phyloP scores from a whole-genome alignment of 2,329 filamentous ascomycete genomes.

The Trichoderma sp. region DNA sequence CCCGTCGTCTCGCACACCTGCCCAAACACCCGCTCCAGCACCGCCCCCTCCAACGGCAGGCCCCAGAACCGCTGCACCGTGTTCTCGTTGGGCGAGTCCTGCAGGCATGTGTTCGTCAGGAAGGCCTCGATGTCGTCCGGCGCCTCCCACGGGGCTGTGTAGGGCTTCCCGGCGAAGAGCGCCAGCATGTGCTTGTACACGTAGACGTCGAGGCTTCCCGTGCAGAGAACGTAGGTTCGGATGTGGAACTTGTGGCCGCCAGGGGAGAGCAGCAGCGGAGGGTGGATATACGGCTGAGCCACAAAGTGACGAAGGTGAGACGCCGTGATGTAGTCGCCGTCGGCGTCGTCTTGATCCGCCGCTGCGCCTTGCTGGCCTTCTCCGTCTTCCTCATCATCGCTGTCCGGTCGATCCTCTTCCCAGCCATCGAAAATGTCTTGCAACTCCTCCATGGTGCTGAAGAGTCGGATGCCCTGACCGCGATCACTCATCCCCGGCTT shows the following conservation, averaged over 20 bases:
- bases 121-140: constrained; percentile 63
- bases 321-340: constrained; percentile 64
- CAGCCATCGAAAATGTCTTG: constrained; percentile 85
- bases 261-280: constrained; percentile 62
- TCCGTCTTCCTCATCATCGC: constrained; percentile 56
- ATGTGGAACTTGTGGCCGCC: constrained; percentile 87
- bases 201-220: constrained; percentile 74
- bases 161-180: constrained; percentile 77
- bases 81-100: constrained; percentile 58
- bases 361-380: constrained; percentile 32
- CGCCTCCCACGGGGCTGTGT: constrained; percentile 60
- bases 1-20: constrained; percentile 73
- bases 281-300: constrained; percentile 90
- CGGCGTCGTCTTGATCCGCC: constrained; percentile 31
- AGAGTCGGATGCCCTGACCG: constrained; percentile 87
- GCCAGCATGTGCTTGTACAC: constrained; percentile 91
- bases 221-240: constrained; percentile 81
- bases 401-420: constrained; percentile 67
- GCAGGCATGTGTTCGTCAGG: constrained; percentile 93
- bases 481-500: constrained; percentile 98
- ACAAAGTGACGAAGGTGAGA: constrained; percentile 95
- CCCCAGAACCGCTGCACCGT: constrained; percentile 74
- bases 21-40: constrained; percentile 63
- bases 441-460: constrained; percentile 81
- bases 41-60: constrained; percentile 46